Evolutionary conservation across 1,284 basidiomycete genomes (phyloP).

Genomic region (Microbotryum scabiosae): DNA sequence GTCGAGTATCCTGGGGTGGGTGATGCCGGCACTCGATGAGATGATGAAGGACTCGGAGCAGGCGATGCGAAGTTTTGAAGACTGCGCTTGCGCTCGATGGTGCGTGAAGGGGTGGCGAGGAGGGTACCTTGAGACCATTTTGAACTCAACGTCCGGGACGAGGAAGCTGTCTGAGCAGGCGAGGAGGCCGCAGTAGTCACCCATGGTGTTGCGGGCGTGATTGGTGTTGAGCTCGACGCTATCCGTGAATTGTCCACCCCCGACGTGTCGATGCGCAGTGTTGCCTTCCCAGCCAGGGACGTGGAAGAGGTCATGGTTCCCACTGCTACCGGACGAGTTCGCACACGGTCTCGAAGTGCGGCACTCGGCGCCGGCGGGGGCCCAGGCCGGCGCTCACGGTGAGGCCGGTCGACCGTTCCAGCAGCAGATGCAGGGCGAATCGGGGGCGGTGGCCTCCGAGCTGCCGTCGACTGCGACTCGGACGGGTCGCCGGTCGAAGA

Average conservation of each 20-base stretch:
- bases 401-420: slow-evolving; percentile 6
- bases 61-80: slow-evolving; percentile 11
- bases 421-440: no score
- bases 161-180: not conserved
- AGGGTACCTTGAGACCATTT: slow-evolving; percentile 12
- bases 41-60: not conserved
- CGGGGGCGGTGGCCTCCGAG: no score
- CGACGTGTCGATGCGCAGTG: no score
- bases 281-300: no score
- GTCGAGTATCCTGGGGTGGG: not conserved
- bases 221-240: not conserved
- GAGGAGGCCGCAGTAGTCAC: not conserved
- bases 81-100: slow-evolving; percentile 13
- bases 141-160: not conserved
- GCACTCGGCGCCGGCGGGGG: slow-evolving; percentile 28
- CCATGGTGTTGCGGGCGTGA: not conserved
- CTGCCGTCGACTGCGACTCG: no score
- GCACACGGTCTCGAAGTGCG: slow-evolving; percentile 40
- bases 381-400: slow-evolving; percentile 11
- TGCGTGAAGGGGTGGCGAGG: not conserved
- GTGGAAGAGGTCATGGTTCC: no score
- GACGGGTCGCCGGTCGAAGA: no score
- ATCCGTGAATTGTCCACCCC: no score
- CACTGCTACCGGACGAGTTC: not conserved
- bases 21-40: not conserved